Conservation (phyloP, 306 rosid species). For the Benincasa hispida region DNA sequence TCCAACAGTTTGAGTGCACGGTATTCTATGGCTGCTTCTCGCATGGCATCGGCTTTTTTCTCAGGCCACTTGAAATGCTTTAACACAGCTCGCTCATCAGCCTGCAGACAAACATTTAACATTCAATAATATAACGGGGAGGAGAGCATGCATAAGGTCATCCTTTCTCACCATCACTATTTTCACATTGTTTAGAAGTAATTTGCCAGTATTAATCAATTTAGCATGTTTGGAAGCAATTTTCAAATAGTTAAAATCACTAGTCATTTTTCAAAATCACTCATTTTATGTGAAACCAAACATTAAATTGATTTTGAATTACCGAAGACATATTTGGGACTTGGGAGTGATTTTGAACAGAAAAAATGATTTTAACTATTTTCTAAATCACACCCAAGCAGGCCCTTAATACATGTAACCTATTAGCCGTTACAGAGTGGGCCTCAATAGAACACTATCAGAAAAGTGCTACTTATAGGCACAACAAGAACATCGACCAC, state of each 20-base stretch:
- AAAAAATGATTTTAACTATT: too few species aligned
- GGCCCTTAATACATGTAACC: neutral
- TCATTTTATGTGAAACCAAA: too few species aligned
- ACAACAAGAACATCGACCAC: neutral
- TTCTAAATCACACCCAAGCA: too few species aligned
- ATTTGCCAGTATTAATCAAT: too few species aligned
- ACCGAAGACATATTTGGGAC: too few species aligned
- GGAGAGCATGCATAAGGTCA: neutral
- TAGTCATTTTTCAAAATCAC: too few species aligned
- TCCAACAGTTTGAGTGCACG: conserved; percentile 65
- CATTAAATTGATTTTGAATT: too few species aligned
- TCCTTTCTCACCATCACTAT: neutral
- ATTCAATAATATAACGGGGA: neutral
- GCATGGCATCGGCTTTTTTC: conserved; percentile 84
- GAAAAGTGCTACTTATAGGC: neutral
- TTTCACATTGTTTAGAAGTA: neutral
- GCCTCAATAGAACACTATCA: neutral
- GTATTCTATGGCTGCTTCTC: conserved; percentile 90
- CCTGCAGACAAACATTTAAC: conserved; percentile 33
- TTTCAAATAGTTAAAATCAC: too few species aligned
- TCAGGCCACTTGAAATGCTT: conserved; percentile 98
- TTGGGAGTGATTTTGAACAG: too few species aligned
- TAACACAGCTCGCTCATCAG: conserved; percentile 79
- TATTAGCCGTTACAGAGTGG: neutral
- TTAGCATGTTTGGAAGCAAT: too few species aligned